Conservation (phyloP, 2,329 filamentous ascomycete genomes). For the Epichloe festucae region DNA sequence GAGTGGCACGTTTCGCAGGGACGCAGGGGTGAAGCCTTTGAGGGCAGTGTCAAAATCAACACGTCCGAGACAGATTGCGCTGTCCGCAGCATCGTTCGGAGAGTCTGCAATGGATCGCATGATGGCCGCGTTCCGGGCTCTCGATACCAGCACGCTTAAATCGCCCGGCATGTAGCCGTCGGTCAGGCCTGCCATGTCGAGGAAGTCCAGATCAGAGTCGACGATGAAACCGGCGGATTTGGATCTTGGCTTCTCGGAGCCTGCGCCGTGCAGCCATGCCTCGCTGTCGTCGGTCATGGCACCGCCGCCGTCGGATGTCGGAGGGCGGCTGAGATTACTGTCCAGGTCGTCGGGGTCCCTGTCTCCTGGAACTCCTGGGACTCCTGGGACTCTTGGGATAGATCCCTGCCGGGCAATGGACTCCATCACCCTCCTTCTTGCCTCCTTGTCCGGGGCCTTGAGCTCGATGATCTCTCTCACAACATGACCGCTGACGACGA, state of each 20-base stretch:
- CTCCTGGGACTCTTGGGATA: constrained; percentile 13
- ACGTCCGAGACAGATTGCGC: constrained; percentile 49
- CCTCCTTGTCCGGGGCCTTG: constrained; percentile 87
- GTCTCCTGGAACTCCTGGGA: constrained; percentile 9
- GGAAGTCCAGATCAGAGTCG: constrained; percentile 68
- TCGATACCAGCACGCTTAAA: constrained; percentile 68
- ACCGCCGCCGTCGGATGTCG: constrained; percentile 37
- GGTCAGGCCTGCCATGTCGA: constrained; percentile 85
- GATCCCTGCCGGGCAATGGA: constrained; percentile 52
- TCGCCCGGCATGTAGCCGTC: constrained; percentile 98
- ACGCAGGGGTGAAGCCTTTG: constrained; percentile 88
- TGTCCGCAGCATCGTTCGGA: constrained; percentile 30
- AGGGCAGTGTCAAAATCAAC: constrained; percentile 75
- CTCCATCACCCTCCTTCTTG: constrained; percentile 70
- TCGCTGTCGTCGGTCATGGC: constrained; percentile 34
- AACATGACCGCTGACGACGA: constrained; percentile 82
- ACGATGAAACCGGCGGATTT: constrained; percentile 54
- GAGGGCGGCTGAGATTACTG: constrained; percentile 38
- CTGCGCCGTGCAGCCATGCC: constrained; percentile 66
- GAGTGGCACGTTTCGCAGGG: constrained; percentile 83
- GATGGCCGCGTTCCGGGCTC: constrained; percentile 83
- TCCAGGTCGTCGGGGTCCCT: constrained; percentile 24
- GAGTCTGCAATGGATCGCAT: constrained; percentile 62
- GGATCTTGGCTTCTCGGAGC: constrained; percentile 26
- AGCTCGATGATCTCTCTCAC: constrained; percentile 82